phyloP scores from a whole-genome alignment of 1,284 basidiomycete species.

The Xerocomus amazonicus region DNA sequence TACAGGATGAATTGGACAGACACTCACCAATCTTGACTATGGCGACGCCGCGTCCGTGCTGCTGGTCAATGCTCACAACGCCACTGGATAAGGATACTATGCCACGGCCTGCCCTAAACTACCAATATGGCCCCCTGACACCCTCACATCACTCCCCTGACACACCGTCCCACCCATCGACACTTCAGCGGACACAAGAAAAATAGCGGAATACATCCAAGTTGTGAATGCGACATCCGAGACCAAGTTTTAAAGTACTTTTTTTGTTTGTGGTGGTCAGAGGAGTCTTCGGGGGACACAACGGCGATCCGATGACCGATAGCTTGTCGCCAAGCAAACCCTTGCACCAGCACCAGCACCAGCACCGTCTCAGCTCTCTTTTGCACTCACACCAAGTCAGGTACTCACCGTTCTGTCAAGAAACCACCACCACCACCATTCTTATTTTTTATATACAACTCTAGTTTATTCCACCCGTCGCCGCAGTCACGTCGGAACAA shows the following conservation, averaged over 20 bases:
- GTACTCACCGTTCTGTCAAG: not conserved
- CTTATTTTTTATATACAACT: constrained; percentile 1
- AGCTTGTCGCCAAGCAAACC: not conserved
- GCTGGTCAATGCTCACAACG: constrained; percentile 8
- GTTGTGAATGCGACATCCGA: not conserved
- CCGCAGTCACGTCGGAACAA: constrained; percentile 70
- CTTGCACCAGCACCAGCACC: constrained; percentile 16
- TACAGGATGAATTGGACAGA: constrained; percentile 9
- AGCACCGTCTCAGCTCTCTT: constrained; percentile 10
- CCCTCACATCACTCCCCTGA: not conserved
- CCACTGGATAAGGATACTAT: not conserved
- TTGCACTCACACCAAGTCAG: constrained; percentile 6
- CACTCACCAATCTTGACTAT: constrained; percentile 39
- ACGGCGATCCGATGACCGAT: constrained; percentile 3
- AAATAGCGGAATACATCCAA: too few relatives aligned
- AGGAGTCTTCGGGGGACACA: constrained; percentile 21
- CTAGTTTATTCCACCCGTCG: constrained; percentile 3
- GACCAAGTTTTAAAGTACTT: not conserved
- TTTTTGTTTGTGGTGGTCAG: not conserved
- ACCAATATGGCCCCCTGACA: constrained; percentile 17
- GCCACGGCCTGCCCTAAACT: constrained; percentile 29
- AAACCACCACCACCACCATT: not conserved
- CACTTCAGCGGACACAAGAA: not conserved
- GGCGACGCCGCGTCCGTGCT: constrained; percentile 17
- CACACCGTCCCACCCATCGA: too few relatives aligned